Percentiles rank a stretch among this genome's conserved stretches.
Evolutionary conservation across 2,329 filamentous ascomycete species (phyloP).

Genomic region (Alternaria hordeiaustralica): DNA sequence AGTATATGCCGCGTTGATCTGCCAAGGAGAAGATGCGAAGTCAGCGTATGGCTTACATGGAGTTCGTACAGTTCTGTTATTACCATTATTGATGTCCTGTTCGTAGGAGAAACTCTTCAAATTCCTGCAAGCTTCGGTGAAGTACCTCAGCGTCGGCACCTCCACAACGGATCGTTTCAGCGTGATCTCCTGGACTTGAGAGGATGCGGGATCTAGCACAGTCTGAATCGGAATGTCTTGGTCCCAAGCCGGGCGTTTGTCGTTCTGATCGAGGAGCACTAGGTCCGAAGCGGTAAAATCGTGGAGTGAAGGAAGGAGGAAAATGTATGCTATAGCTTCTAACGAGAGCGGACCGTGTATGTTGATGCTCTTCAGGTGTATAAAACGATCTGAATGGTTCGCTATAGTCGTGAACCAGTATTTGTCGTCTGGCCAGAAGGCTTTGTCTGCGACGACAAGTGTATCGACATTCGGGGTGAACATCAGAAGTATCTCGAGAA

Average conservation of each 20-base stretch:
- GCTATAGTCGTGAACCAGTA: conserved; percentile 3
- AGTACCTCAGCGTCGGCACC: not conserved
- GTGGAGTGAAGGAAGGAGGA: conserved; percentile 7
- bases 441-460: conserved; percentile 1
- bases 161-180: conserved; percentile 9
- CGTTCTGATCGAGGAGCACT: not conserved
- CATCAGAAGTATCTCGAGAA: conserved; percentile 1
- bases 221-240: conserved; percentile 2
- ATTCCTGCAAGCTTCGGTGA: conserved; percentile 4
- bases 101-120: conserved; percentile 9
- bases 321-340: conserved; percentile 9
- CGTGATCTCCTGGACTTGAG: not conserved
- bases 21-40: not conserved
- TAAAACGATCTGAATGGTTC: not conserved
- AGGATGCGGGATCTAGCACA: not conserved
- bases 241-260: not conserved
- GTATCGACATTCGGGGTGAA: conserved; percentile 1
- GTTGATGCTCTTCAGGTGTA: not conserved
- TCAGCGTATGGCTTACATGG: not conserved
- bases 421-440: not conserved
- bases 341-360: conserved; percentile 6
- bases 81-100: conserved; percentile 5
- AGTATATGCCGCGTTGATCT: not conserved
- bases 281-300: not conserved
- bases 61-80: not conserved